phyloP scores from a whole-genome alignment of 1,139 yeast genomes.

The Diutina siamensis region DNA sequence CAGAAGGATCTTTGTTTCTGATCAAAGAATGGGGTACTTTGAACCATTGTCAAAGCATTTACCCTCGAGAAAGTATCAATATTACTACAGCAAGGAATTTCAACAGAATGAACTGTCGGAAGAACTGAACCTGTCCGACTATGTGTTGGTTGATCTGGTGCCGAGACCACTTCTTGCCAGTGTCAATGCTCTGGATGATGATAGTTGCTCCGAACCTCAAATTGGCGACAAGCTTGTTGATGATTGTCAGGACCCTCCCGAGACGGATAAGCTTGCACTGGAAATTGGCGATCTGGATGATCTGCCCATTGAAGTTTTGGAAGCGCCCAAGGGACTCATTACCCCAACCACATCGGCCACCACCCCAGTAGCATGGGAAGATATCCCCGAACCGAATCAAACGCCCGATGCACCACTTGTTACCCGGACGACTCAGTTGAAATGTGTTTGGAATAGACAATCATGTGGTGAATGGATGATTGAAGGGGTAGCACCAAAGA shows the following conservation, averaged over 20 bases:
- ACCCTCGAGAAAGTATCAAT: slow-evolving; percentile 19
- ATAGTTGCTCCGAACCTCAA: background rate
- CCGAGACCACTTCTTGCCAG: background rate
- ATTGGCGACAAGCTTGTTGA: background rate
- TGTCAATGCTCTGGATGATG: slow-evolving; percentile 2
- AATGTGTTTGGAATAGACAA: background rate
- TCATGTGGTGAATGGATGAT: background rate
- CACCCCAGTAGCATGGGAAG: background rate
- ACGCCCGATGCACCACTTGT: background rate
- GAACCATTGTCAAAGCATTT: slow-evolving; percentile 17
- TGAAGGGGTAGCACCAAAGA: background rate
- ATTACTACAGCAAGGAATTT: slow-evolving; percentile 17
- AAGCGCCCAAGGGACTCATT: background rate
- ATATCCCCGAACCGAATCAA: background rate
- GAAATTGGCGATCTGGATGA: slow-evolving; percentile 1
- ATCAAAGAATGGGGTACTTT: slow-evolving; percentile 19
- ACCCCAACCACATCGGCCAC: background rate
- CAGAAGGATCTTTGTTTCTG: slow-evolving; percentile 1
- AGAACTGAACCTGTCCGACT: background rate
- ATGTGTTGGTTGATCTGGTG: background rate
- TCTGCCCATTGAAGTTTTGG: background rate
- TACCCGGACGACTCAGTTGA: background rate
- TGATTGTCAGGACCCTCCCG: slow-evolving; percentile 36
- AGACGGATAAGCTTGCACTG: slow-evolving; percentile 26
- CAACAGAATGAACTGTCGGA: background rate